Evolutionary conservation across 495 filamentous ascomycete genomes (phyloP), one percentile per base, ranked within the genome.

Genomic region (Annulohypoxylon bovei): DNA sequence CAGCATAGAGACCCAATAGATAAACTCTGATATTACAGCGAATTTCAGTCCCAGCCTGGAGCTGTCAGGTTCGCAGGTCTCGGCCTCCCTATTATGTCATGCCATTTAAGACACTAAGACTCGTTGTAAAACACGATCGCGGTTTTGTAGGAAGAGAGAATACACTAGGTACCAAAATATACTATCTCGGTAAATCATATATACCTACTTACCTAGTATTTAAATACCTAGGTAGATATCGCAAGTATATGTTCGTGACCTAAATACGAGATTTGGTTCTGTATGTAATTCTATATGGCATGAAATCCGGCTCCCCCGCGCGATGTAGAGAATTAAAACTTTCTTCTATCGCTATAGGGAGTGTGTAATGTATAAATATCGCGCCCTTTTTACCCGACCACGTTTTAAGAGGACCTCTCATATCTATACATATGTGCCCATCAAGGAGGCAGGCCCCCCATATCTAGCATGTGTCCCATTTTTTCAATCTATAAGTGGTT

Each of bases 401-500:
- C 49, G 14, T 33, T 53, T 53, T 30, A 0, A 30, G 6, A 53
- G 9, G 4, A 53, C 46, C 46, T 50, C 39, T 20, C 1, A 27
- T 25, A 6, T 44, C 39, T 4, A 49, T 27, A 33, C 20, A 1
- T 33, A 12, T 18, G 49, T 20, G 23, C 40, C 0, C 18, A 57
- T 67, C 27, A 71, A 16, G 52, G 40, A 9, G 63, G 56, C 7
- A 67, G 44, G 12, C 60, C 60, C 8, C 72, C 71, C 75, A 81
- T 81, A 40, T 80, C 75, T 16, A 82, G 49, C 89, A 91, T 90
- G 69, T 91, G 89, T 54, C 88, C 88, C 89, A 91, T 91, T 70
- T 91, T 91, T 62, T 88, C 87, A 58, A 91, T 90, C 87, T 77
- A 84, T 49, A n/a, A 18, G 5, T 3, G 32, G 66, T 67, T 37